These are phyloP conservation scores for Poa annua DNA, from an alignment of 176 grass and related monocot species.

Conservation along the genomic window DNA sequence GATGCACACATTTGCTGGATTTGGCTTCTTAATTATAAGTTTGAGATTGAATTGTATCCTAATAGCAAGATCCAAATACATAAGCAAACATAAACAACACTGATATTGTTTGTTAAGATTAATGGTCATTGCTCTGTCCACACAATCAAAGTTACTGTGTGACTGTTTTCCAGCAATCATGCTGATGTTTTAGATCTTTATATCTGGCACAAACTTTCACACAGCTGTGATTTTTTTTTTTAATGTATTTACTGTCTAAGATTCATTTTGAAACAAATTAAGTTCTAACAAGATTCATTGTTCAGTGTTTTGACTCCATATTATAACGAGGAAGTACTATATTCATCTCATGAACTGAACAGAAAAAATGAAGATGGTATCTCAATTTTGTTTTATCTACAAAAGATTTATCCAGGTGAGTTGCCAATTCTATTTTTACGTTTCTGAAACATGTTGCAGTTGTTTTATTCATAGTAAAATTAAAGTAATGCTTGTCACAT, in stretches of 20 bases:
- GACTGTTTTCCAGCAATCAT: neutral
- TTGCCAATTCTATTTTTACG: conserved; percentile 24
- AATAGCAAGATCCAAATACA: conserved; percentile 1
- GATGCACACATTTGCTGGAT: conserved; percentile 18
- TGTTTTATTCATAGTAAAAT: conserved; percentile 14
- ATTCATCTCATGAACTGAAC: conserved; percentile 64
- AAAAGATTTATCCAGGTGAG: conserved; percentile 82
- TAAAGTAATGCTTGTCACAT: conserved; percentile 27
- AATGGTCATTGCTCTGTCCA: neutral
- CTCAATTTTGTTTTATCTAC: conserved; percentile 75
- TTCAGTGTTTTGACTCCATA: conserved; percentile 80
- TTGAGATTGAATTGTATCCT: neutral
- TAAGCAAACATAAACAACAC: neutral
- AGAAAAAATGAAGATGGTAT: conserved; percentile 85
- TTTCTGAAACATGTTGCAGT: conserved; percentile 29
- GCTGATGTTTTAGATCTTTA: conserved; percentile 24
- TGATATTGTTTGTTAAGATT: conserved; percentile 7
- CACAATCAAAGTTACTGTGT: neutral
- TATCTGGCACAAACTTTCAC: neutral
- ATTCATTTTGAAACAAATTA: conserved; percentile 14
- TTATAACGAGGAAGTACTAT: conserved; percentile 83
- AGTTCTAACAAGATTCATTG: conserved; percentile 41
- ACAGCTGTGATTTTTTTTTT: conserved; percentile 14
- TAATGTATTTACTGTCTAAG: neutral
- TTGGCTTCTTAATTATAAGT: conserved; percentile 20